These are phyloP conservation scores for Scedosporium aurantiacum DNA, from an alignment of 2,329 filamentous ascomycete species.

Conservation along the genomic window DNA sequence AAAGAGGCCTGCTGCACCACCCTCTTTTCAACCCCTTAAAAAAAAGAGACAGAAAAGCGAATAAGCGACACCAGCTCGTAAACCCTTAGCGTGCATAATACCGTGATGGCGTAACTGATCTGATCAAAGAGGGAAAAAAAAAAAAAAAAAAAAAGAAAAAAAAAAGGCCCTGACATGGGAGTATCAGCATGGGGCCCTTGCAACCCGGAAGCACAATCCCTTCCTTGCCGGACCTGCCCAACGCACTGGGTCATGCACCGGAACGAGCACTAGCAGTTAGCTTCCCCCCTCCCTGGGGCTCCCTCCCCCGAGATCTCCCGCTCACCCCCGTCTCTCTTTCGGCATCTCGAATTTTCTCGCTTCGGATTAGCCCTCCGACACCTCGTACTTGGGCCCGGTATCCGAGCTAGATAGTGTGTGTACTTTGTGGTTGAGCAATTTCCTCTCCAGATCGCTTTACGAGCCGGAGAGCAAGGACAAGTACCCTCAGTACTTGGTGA, in stretches of 20 bases:
- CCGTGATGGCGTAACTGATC: neutral
- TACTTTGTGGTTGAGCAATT: too few relatives aligned
- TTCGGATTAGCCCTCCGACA: neutral
- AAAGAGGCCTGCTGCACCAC: neutral
- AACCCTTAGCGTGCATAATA: neutral
- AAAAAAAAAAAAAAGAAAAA: neutral
- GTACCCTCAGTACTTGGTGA: too few relatives aligned
- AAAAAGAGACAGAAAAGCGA: neutral
- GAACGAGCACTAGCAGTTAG: neutral
- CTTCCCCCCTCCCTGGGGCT: neutral
- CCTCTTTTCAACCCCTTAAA: neutral
- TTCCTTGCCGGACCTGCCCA: neutral
- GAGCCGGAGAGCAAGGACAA: too few relatives aligned
- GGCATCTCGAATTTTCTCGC: neutral
- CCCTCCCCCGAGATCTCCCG: neutral
- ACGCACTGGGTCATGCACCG: neutral
- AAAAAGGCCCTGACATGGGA: neutral
- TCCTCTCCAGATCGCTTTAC: too few relatives aligned
- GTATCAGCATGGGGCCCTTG: neutral
- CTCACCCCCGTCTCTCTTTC: too few relatives aligned
- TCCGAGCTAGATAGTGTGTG: too few relatives aligned
- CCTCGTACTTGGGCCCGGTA: too few relatives aligned
- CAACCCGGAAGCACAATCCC: neutral
- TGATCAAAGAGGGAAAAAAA: neutral
- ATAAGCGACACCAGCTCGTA: neutral